Evolutionary conservation across 2,329 filamentous ascomycete species (phyloP).

Genomic region (Lasiodiplodia hormozganensis): DNA sequence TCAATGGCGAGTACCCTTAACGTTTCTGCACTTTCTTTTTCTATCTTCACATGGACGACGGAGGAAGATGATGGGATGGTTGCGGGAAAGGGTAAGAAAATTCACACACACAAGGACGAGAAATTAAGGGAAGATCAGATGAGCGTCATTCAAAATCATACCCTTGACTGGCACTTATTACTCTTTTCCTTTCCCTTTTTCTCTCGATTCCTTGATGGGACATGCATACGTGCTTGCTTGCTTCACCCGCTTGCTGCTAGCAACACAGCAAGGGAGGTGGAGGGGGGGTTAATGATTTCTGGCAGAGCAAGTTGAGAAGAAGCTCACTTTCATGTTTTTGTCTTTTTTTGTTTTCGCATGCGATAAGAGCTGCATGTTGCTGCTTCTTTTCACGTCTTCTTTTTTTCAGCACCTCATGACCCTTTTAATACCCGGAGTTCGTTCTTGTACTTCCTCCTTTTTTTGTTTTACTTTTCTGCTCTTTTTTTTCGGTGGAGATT

Average conservation of each 20-base stretch:
- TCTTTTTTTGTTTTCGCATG: not conserved
- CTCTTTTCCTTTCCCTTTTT: not conserved
- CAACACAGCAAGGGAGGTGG: not conserved
- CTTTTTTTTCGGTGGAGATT: not conserved
- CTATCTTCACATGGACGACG: slow-evolving; percentile 1
- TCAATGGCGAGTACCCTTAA: slow-evolving; percentile 10
- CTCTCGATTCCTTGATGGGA: not conserved
- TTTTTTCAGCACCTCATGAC: slow-evolving; percentile 1
- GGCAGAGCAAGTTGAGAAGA: not conserved
- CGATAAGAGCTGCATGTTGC: not conserved
- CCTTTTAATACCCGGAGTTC: slow-evolving; percentile 28
- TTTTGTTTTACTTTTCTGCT: not conserved
- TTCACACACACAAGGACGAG: not conserved
- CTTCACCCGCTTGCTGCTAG: not conserved
- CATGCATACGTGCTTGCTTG: not conserved
- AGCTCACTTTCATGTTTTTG: too few relatives aligned
- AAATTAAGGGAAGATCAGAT: slow-evolving; percentile 2
- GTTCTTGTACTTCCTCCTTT: not conserved
- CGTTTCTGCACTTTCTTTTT: slow-evolving; percentile 17
- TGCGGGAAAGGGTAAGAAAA: slow-evolving; percentile 11
- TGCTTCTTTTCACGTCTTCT: not conserved
- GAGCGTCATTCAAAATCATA: slow-evolving; percentile 6
- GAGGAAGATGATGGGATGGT: not conserved
- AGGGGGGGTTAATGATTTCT: not conserved
- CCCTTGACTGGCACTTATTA: slow-evolving; percentile 12